Evolutionary conservation across 225 moss, liverwort and hornwort genomes (phyloP), one percentile per base, ranked within the genome.

Genomic region (Ulota crispa): DNA sequence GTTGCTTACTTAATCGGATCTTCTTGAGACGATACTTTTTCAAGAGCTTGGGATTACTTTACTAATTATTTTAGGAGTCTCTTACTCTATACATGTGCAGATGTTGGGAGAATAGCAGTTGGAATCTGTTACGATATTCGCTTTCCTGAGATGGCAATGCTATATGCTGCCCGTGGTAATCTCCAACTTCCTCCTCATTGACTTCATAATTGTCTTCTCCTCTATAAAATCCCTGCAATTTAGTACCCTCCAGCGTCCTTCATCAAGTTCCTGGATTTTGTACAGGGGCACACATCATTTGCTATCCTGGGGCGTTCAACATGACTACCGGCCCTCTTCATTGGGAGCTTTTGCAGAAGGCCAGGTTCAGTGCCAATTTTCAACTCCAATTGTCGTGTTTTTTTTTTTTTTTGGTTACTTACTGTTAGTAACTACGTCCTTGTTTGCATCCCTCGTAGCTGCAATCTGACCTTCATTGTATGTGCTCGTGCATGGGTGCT

Each of bases 61-160:
- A 47, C 14, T 43, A 31, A 26, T 55, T 77, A 32, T 73, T 27
- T 73, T 13, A 41, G 31, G 73, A 65, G 20, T 41, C 37, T 24
- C 63, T 80, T 27, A 78, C 47, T 57, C 10, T 31, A 7, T 63
- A 66, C 34, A 19, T 54, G 26, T 85, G 63, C 92, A 97, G 98
- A 92, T 78, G 90, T 99, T 14, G 98, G 98, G 74, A 94, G 95
- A 31, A 92, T 99, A 27, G 98, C 91, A 80, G 86, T 99, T 69
- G 98, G 95, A 82, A 99, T 99, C 78, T 95, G 98, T 87, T 96
- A 99, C 72, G 98, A 99, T 53, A 92, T 99, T 68, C 91, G 95
- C 42, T 99, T 99, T 82, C 90, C 95, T 13, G 98, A 99, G 57
- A 84, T 99, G 87, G 98, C 98, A 24, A 94, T 94, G 95, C 54